Evolutionary conservation across 2,329 filamentous ascomycete species (phyloP).

Genomic region (Moelleriella libera): DNA sequence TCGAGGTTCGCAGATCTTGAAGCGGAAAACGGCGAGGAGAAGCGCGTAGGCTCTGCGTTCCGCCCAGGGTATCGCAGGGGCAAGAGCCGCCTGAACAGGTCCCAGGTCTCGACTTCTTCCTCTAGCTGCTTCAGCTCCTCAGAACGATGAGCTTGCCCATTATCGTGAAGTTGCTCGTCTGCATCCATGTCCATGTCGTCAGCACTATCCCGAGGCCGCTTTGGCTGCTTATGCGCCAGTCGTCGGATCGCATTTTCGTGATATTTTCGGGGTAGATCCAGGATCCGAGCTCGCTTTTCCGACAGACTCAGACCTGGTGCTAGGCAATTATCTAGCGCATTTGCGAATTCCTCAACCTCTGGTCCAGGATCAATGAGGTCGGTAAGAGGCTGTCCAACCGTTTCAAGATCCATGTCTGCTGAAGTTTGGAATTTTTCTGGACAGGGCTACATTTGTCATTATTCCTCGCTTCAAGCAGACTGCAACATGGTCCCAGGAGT

Average conservation of each 20-base stretch:
- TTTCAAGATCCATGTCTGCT: conserved; percentile 1
- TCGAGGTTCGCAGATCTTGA: conserved; percentile 13
- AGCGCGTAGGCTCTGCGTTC: conserved; percentile 15
- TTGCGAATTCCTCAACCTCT: conserved; percentile 79
- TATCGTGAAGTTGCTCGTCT: conserved; percentile 24
- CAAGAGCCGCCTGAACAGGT: conserved; percentile 63
- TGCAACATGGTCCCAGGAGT: conserved; percentile 1
- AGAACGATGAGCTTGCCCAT: conserved; percentile 1
- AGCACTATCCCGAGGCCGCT: conserved; percentile 15
- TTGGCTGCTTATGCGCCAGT: conserved; percentile 16
- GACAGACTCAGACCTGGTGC: conserved; percentile 28
- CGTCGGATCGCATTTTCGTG: conserved; percentile 34
- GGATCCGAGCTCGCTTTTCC: conserved; percentile 50
- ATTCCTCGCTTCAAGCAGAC: not conserved
- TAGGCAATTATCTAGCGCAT: conserved; percentile 64
- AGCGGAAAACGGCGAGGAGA: conserved; percentile 12
- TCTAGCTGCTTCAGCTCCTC: conserved; percentile 42
- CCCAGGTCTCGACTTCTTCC: conserved; percentile 82
- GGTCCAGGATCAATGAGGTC: conserved; percentile 48
- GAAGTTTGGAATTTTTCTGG: not conserved
- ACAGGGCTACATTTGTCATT: too few species aligned
- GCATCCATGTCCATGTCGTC: conserved; percentile 41
- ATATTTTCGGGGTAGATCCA: conserved; percentile 46
- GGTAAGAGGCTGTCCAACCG: conserved; percentile 3
- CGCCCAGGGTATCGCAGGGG: conserved; percentile 46